Base-by-base conservation (phyloP, 1,284 basidiomycete genomes). In the Leccinum pseudoinsigne region DNA sequence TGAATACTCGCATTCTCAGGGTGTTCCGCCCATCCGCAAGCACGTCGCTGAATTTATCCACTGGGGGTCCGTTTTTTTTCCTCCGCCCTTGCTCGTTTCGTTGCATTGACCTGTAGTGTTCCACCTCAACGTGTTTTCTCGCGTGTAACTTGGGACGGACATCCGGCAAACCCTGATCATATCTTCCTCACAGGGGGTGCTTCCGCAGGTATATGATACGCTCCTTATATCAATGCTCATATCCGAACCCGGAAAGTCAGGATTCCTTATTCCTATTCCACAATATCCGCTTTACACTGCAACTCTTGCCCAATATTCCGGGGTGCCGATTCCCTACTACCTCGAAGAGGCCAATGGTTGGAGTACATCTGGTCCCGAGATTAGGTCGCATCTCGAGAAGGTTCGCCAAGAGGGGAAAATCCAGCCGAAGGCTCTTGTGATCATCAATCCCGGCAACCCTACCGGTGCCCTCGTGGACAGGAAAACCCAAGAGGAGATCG, bases 211-310 rank as follows among this genome's bases (percentile, higher is more conserved):
- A 95, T 99, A 14, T 88, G 26, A 28, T 28, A 28, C 92, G 12
- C 88, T 95, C 40, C 83, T 98, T 61, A 88, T 99, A 67, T 88
- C 88, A 74, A 86, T 93, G 79, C 84, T 96, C 66, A 89, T 95
- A 71, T 72, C 80, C 10, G 79, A 83, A 28, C 81, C 84, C 5
- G 82, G 84, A 16, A 82, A 83, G 21, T 85, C 87, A 58, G 95
- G 93, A 9, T 85, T 97, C 68, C 84, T 97, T 65, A 98, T 99
- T 72, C 97, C 97, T 26, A 98, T 99, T 67, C 97, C 97, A 1
- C 97, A 99, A 81, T 99, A 99, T 76, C 97, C 97, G 1, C 84
- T 99, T 16, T 98, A 98, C 79, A 97, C 95, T 54, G 97, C 97
- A 23, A 90, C 95, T 0, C 88, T 99, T 58, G 92, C 96, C 0